phyloP scores from a whole-genome alignment of 805 yeast genomes.

The Saturnispora kantuleensis region DNA sequence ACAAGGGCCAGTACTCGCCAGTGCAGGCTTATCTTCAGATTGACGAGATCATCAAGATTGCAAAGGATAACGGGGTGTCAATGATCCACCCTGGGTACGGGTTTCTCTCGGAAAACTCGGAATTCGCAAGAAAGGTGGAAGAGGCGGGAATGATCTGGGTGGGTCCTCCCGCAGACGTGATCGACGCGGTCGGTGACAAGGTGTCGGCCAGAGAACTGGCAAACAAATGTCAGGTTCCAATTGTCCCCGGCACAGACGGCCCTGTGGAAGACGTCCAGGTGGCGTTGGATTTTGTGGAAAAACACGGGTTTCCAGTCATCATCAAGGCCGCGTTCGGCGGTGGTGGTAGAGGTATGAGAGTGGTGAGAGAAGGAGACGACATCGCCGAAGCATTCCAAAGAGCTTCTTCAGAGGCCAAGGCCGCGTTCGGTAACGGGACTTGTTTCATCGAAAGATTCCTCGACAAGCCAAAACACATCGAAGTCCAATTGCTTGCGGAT shows the following conservation, averaged over 20 bases:
- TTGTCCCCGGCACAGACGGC: conserved; percentile 93
- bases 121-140: conserved; percentile 81
- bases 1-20: conserved; percentile 84
- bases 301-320: conserved; percentile 84
- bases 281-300: conserved; percentile 65
- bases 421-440: conserved; percentile 92
- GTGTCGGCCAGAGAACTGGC: conserved; percentile 97
- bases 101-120: conserved; percentile 92
- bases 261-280: conserved; percentile 61
- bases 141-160: conserved; percentile 81
- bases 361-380: conserved; percentile 75
- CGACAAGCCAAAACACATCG: conserved; percentile 92
- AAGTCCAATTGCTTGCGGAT: conserved; percentile 93
- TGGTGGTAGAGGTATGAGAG: conserved; percentile 96
- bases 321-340: conserved; percentile 98
- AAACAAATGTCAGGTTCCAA: conserved; percentile 77
- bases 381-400: conserved; percentile 78
- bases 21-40: conserved; percentile 83
- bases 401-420: conserved; percentile 86
- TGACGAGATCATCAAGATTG: conserved; percentile 80
- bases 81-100: conserved; percentile 98
- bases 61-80: conserved; percentile 73
- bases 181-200: conserved; percentile 81
- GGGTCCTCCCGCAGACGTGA: conserved; percentile 95
- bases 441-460: conserved; percentile 95